Base-by-base conservation (phyloP, 768 basidiomycete genomes). In the Pisolithus marmoratus region DNA sequence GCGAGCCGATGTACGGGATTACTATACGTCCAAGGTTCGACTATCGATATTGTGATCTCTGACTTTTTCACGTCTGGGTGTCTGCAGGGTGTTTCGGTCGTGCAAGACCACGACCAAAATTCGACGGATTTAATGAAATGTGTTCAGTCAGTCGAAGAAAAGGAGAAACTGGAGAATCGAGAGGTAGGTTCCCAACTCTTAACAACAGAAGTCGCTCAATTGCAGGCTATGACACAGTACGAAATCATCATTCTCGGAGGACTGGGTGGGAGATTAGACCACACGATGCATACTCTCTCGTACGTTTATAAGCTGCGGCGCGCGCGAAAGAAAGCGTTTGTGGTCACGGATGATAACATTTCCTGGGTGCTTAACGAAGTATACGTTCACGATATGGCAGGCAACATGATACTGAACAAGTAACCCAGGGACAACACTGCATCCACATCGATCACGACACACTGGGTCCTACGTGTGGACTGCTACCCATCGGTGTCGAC, bases 51-150 rank as follows among this genome's bases (percentile, higher is more conserved):
- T 48, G 14, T 20, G 11, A 12, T 23, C 23, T 29, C 14, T 20
- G 42, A 42, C 23, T n/a, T 44, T 26, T 44, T 54, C 27, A 51
- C 38, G 0, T 48, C n/a, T 22, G 34, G 27, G 24, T 45, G 34
- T 34, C 34, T 42, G 31, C 23, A 94, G 91, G 84, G 80, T 27
- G 88, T 96, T 2, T 62, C 68, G 0, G 71, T 95, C 36, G 62
- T 82, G 0, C 69, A 81, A 48, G 94, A 96, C 60, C 57, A 71
- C 0, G 82, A 87, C 63, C 85, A 92, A 63, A 68, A 91, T 62
- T 80, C 91, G 19, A 98, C 95, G 0, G 96, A 99, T 65, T 77
- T 99, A 52, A 92, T 90, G 87, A 99, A 99, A 69, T 98, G 94
- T 60, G 70, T 98, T 2, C 43, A 58, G 5, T 75, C 83, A 5